Conservation (phyloP, 1,139 yeast species). For the Suhomyces taliae region DNA sequence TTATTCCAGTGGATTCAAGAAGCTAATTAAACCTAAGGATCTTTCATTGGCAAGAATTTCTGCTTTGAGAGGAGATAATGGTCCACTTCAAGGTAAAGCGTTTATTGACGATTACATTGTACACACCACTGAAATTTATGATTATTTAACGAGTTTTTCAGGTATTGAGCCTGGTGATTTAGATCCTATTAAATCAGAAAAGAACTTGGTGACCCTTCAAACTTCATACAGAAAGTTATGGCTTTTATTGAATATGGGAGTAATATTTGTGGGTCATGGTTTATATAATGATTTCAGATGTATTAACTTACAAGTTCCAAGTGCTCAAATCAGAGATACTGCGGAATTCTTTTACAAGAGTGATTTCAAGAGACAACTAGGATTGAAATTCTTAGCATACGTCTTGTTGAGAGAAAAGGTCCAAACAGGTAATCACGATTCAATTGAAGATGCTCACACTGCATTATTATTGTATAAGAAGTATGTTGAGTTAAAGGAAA, state of each 20-base stretch:
- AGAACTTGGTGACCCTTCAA: conserved; percentile 75
- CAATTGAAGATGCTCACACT: conserved; percentile 91
- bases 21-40: conserved; percentile 71
- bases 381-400: conserved; percentile 88
- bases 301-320: conserved; percentile 87
- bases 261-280: conserved; percentile 95
- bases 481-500: conserved; percentile 59
- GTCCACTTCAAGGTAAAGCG: conserved; percentile 67
- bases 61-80: conserved; percentile 73
- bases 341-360: conserved; percentile 74
- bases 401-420: conserved; percentile 71
- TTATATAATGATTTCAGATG: conserved; percentile 88
- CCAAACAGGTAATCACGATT: conserved; percentile 93
- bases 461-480: conserved; percentile 78
- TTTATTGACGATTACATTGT: conserved; percentile 93
- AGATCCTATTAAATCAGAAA: conserved; percentile 65
- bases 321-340: conserved; percentile 84
- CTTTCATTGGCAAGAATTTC: conserved; percentile 87
- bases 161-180: conserved; percentile 94
- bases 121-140: conserved; percentile 69
- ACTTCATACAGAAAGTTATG: conserved; percentile 87
- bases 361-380: conserved; percentile 69
- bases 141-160: conserved; percentile 85
- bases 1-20: conserved; percentile 62
- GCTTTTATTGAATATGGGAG: conserved; percentile 84